These are phyloP conservation scores for Cordyceps cicadae DNA, from an alignment of 2,329 filamentous ascomycete genomes.

Conservation along the genomic window DNA sequence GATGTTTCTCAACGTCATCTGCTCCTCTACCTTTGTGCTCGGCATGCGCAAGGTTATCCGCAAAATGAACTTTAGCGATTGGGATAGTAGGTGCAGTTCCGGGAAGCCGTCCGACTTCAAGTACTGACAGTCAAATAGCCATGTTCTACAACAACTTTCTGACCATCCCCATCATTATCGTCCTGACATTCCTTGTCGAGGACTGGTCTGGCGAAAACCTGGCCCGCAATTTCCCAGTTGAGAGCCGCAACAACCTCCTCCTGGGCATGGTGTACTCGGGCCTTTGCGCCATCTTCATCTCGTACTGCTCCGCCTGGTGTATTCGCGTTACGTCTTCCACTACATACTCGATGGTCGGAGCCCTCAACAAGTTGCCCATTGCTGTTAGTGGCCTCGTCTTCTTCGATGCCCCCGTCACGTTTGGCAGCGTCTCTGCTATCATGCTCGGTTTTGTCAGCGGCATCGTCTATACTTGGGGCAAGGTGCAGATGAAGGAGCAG, in stretches of 20 bases:
- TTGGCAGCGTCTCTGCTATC: constrained; percentile 80
- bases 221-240: constrained; percentile 69
- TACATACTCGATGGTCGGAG: constrained; percentile 94
- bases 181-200: constrained; percentile 69
- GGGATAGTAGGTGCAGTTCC: constrained; percentile 65
- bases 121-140: constrained; percentile 43
- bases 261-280: constrained; percentile 83
- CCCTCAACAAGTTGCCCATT: constrained; percentile 88
- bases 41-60: constrained; percentile 94
- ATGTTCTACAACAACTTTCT: constrained; percentile 98
- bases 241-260: constrained; percentile 64
- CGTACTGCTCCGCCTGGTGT: constrained; percentile 92
- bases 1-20: constrained; percentile 91
- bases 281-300: constrained; percentile 83
- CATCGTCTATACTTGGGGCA: constrained; percentile 59
- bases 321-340: constrained; percentile 89
- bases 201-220: constrained; percentile 81
- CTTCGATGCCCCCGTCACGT: constrained; percentile 80
- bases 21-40: constrained; percentile 74
- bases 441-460: constrained; percentile 77
- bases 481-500: constrained; percentile 12
- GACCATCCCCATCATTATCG: constrained; percentile 75
- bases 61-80: constrained; percentile 96
- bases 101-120: neutral
- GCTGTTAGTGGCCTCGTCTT: constrained; percentile 80